Conservation (phyloP, 139 green algal species). For the Tetradesmus obliquus region DNA sequence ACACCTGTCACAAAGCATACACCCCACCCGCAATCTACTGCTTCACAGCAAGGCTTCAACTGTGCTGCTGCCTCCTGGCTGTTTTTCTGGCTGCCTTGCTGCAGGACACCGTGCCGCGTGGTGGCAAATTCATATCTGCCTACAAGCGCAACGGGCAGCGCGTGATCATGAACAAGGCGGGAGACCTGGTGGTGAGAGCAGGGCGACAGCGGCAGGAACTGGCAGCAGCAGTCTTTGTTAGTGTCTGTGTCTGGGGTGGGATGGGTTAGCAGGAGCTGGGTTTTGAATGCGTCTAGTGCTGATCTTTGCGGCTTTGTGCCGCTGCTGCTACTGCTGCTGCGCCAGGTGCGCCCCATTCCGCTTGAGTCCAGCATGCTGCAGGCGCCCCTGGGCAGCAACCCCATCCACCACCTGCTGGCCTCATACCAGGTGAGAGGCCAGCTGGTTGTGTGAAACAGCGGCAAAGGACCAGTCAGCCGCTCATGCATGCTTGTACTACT, state of each 20-base stretch:
- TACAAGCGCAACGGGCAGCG: constrained; percentile 71
- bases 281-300: not conserved
- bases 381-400: constrained; percentile 38
- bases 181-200: constrained; percentile 58
- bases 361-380: constrained; percentile 56
- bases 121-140: constrained; percentile 56
- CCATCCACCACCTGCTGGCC: constrained; percentile 44
- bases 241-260: not conserved
- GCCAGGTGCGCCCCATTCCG: constrained; percentile 38
- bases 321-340: not conserved
- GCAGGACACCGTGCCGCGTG: constrained; percentile 54
- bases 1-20: too few relatives aligned
- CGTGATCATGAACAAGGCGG: constrained; percentile 61
- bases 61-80: too few relatives aligned
- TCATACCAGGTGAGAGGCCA: constrained; percentile 20
- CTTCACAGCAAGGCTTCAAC: too few relatives aligned
- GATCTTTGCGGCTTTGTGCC: not conserved
- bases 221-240: not conserved
- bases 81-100: not conserved
- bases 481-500: not conserved
- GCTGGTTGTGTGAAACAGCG: not conserved
- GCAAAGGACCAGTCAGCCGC: not conserved
- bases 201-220: not conserved
- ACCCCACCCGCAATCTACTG: too few relatives aligned
- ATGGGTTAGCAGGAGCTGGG: too few relatives aligned